phyloP scores from a whole-genome alignment of 2,329 filamentous ascomycete species.

The Tolypocladium guangdongense region DNA sequence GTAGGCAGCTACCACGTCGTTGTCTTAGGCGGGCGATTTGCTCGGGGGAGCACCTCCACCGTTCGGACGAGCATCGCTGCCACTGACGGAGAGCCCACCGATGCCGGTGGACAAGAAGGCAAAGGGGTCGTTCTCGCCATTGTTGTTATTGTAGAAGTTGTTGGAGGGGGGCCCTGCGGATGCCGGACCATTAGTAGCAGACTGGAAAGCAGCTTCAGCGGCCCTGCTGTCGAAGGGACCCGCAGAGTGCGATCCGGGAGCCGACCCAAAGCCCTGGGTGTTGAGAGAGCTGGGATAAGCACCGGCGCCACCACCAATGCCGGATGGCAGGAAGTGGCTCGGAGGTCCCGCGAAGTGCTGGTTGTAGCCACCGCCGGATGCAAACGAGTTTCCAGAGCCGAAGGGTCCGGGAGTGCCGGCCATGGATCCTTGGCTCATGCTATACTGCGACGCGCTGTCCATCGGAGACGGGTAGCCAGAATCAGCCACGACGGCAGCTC shows the following conservation, averaged over 20 bases:
- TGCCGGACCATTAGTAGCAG: constrained; percentile 69
- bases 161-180: constrained; percentile 62
- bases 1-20: neutral
- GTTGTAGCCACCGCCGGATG: constrained; percentile 50
- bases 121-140: constrained; percentile 64
- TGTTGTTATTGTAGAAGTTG: constrained; percentile 47
- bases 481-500: constrained; percentile 88
- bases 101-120: constrained; percentile 69
- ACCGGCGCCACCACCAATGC: constrained; percentile 61
- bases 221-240: constrained; percentile 88
- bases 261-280: constrained; percentile 62
- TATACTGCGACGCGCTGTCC: constrained; percentile 73
- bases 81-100: constrained; percentile 60
- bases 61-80: constrained; percentile 52
- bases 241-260: constrained; percentile 68
- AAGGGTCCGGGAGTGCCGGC: constrained; percentile 68
- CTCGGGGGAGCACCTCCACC: constrained; percentile 43
- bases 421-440: constrained; percentile 83
- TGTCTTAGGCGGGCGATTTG: constrained; percentile 47
- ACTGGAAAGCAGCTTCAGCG: constrained; percentile 88
- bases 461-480: constrained; percentile 85
- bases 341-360: constrained; percentile 83
- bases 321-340: constrained; percentile 83
- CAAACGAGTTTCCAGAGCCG: constrained; percentile 59
- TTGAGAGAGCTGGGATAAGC: constrained; percentile 69